Evolutionary conservation across 352 stramenopile species (phyloP).

Genomic region (Pythium sukuiense): DNA sequence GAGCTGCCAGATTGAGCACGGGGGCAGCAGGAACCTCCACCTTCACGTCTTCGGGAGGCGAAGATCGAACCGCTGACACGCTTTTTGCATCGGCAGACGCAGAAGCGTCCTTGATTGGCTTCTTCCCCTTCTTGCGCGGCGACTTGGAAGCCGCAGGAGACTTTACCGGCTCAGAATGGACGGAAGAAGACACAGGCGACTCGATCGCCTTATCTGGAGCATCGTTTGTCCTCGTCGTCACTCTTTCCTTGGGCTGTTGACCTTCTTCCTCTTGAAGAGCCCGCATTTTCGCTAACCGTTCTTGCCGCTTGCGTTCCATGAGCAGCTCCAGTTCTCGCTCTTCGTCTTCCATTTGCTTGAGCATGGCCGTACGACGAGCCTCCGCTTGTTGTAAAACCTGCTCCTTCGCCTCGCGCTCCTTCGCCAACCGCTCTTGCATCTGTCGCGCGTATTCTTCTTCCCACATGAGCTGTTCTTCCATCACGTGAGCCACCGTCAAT

Average conservation of each 20-base stretch:
- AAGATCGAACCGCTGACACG: neutral
- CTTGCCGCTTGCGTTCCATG: conserved; percentile 60
- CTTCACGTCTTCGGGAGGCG: neutral
- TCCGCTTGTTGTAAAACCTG: conserved; percentile 50
- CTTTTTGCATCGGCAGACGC: neutral
- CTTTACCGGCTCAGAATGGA: neutral
- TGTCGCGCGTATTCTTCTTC: conserved; percentile 63
- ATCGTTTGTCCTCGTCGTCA: neutral
- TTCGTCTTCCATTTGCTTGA: conserved; percentile 74
- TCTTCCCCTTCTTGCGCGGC: conserved; percentile 5
- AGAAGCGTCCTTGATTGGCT: neutral
- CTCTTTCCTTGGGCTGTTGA: neutral
- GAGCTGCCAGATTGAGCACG: conserved; percentile 5
- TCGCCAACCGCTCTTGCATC: conserved; percentile 40
- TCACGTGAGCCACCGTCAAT: conserved; percentile 35
- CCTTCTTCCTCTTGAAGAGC: conserved; percentile 37
- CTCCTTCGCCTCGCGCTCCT: conserved; percentile 59
- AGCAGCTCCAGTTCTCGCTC: conserved; percentile 66
- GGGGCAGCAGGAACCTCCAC: conserved; percentile 1
- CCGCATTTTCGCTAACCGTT: conserved; percentile 54
- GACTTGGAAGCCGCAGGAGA: neutral
- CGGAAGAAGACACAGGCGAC: neutral
- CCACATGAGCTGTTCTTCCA: conserved; percentile 60
- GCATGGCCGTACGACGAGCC: conserved; percentile 45
- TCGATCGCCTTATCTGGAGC: neutral